Base-by-base conservation (phyloP, 345 rosid genomes). In the Noccaea bulbosa region DNA sequence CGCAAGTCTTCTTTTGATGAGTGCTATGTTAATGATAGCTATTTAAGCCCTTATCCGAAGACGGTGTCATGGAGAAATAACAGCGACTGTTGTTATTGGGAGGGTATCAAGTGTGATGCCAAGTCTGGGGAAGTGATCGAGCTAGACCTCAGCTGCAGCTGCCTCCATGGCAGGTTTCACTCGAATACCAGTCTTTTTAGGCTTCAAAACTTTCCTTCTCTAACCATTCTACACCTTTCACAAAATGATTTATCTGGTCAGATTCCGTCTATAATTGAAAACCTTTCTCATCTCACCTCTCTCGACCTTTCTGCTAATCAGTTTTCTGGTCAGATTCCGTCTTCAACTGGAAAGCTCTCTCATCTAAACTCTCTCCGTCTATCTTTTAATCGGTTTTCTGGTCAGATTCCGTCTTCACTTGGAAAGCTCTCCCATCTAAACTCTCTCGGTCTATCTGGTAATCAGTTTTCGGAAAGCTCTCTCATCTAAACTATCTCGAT, bases 251-350 rank as follows among this genome's bases (percentile, higher is more conserved):
- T 17, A 17, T 17, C 35, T 51, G 56, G 10, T 5, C 1, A 5
- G 56, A 51, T 50, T 34, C 55, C 34, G 1, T 50, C 55, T 50
- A 22, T 34, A 50, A 10, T 50, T 50, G 55, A 14, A 50, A 50
- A 50, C 6, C 34, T 50, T 50, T 12, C 7, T 27, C n/a, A 5
- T 50, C 34, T 50, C 2, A 50, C 55, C 55, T 9, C 55, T 50
- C 12, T 22, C 6, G 32, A 1, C 4, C 34, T 50, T 50, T 50
- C 34, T 50, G 6, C 0, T 11, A 50, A 50, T 22, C 14, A 1
- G 11, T 40, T 40, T 8, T 3, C 5, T 3, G 44, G 44, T 4
- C 0, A 0, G 16, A 43, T 43, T 5, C 16, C 47, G 2, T 43
- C 47, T 43, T 5, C 16, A 5, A n/a, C 12, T 3, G 47, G 47